Percentiles rank a stretch among this genome's conserved stretches.
These are phyloP conservation scores for Ophiobolus disseminans DNA, from an alignment of 2,329 filamentous ascomycete species.

Conservation along the genomic window DNA sequence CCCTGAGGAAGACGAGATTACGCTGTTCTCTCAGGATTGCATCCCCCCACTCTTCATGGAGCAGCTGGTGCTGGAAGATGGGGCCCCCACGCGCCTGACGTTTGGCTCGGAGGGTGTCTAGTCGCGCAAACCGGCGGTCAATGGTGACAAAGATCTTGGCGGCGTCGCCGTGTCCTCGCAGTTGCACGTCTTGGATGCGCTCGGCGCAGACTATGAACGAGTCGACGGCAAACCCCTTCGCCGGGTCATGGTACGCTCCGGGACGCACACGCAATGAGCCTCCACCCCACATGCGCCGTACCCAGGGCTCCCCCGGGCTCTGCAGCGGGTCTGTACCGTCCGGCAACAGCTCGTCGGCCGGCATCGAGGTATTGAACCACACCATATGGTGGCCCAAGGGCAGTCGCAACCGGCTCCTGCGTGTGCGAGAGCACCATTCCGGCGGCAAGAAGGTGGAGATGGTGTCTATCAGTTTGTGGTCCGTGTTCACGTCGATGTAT, in stretches of 20 bases:
- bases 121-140: constrained; percentile 58
- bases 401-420: constrained; percentile 41
- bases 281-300: constrained; percentile 86
- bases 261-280: constrained; percentile 68
- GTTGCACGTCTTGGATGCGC: constrained; percentile 55
- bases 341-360: constrained; percentile 67
- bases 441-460: constrained; percentile 31
- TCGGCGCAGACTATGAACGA: constrained; percentile 46
- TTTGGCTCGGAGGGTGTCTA: constrained; percentile 21
- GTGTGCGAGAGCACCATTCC: constrained; percentile 12
- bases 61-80: constrained; percentile 13
- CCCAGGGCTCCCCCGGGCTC: constrained; percentile 74
- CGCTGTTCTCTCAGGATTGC: constrained; percentile 64
- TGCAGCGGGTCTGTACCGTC: constrained; percentile 88
- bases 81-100: not conserved
- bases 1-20: constrained; percentile 69
- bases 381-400: constrained; percentile 80
- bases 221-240: constrained; percentile 14
- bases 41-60: constrained; percentile 29
- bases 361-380: constrained; percentile 79
- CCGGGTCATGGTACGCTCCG: constrained; percentile 9
- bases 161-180: constrained; percentile 58
- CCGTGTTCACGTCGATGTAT: constrained; percentile 64
- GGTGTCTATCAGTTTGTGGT: constrained; percentile 67
- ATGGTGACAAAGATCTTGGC: constrained; percentile 67